Conservation (phyloP, 257 asterid genomes). For the Plantago elongata region DNA sequence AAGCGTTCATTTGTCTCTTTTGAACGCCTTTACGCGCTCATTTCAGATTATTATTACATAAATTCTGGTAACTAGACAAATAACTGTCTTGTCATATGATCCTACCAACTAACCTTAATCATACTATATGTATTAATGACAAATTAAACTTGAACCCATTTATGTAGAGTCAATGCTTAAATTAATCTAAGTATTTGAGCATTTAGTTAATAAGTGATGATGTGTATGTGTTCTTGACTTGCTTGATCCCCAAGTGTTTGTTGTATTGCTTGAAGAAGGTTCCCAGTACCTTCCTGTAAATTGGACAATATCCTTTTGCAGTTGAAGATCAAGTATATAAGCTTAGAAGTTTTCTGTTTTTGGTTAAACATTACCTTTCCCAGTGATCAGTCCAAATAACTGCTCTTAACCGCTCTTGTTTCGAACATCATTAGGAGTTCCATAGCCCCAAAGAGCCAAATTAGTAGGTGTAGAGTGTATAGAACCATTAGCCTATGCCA, state of each 20-base stretch:
- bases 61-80: too few relatives aligned
- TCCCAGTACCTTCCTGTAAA: slow-evolving; percentile 45
- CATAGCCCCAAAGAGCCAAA: too few relatives aligned
- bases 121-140: slow-evolving; percentile 16
- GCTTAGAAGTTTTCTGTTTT: slow-evolving; percentile 29
- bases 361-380: slow-evolving; percentile 21
- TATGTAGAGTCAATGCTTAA: background rate
- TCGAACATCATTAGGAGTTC: too few relatives aligned
- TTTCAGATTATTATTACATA: background rate
- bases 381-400: slow-evolving; percentile 3
- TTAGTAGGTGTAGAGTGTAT: too few relatives aligned
- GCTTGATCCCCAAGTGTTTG: slow-evolving; percentile 25
- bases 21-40: slow-evolving; percentile 31
- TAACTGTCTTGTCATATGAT: too few relatives aligned
- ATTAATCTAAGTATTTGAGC: too few relatives aligned
- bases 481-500: too few relatives aligned
- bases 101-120: slow-evolving; percentile 1
- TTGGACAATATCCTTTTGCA: background rate
- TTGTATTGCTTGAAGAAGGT: slow-evolving; percentile 41
- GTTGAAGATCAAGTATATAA: slow-evolving; percentile 21
- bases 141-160: background rate
- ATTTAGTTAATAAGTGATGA: background rate
- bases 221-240: slow-evolving; percentile 36
- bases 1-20: too few relatives aligned
- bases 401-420: too few relatives aligned